Base-by-base conservation (phyloP, 2,329 filamentous ascomycete species). In the Aspergillaceae sp. region DNA sequence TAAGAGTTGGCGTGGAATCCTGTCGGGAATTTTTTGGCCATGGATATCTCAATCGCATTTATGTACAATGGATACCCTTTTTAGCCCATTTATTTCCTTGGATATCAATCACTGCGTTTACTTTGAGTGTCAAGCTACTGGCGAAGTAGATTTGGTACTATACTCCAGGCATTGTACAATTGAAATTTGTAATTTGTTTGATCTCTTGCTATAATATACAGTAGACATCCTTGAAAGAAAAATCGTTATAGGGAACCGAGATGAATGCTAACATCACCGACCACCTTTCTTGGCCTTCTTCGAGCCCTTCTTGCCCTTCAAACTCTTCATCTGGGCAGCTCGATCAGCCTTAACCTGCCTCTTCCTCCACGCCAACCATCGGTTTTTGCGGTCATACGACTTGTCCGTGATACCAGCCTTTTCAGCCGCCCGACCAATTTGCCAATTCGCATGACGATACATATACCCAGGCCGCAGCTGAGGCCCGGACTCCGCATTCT, bases 311-410 rank as follows among this genome's bases (percentile, higher is more conserved):
- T 70, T 73, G 56, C 68, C 68, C 48, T 70, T 72, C 65, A 78
- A 59, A 49, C 74, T 72, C 64, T 73, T 77, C 69, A 74, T 74
- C 65, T 79, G 75, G 40, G 70, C 71, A 60, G 67, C 72, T 52
- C 65, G 69, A 56, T 72, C 68, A 53, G 71, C 72, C 60, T 75
- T 72, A 51, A 71, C 71, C 46, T 64, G 64, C 45, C 72, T 69
- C 73, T 79, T 83, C 60, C 77, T 74, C 82, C 82, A 85, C 9
- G 82, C 82, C 56, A 75, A 66, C 72, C 78, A 86, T 42, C 79
- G 69, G 58, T 83, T 79, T 35, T 76, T 74, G 8, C 74, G 75
- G 49, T 78, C 73, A 59, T 77, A 82, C 38, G 71, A 55, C 60
- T 68, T 68, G 4, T 81, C 79, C 51, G 71, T 71, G 44, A 82